A percentile compares a stretch with the other conserved stretches of the same genome.
Evolutionary conservation across 2,329 filamentous ascomycete genomes (phyloP).

Genomic region (Neonectria coccinea): DNA sequence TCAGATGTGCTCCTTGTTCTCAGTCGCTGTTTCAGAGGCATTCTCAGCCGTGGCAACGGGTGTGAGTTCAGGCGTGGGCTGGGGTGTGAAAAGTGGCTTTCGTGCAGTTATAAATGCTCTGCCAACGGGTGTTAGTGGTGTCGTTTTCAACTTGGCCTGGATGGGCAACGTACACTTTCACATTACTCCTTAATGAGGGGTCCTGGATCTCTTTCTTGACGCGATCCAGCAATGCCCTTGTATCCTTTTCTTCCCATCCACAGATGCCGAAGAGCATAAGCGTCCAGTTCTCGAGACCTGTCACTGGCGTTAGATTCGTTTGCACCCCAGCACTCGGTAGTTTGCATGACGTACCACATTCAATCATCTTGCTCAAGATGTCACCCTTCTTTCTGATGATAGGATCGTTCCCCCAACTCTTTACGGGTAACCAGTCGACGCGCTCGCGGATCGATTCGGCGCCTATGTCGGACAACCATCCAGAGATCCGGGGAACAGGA

Average conservation of each 20-base stretch:
- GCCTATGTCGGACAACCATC: slow-evolving; percentile 52
- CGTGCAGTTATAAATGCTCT: slow-evolving; percentile 51
- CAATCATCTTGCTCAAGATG: slow-evolving; percentile 52
- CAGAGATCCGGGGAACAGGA: slow-evolving; percentile 51
- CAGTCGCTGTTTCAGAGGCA: background rate
- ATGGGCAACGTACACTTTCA: slow-evolving; percentile 47
- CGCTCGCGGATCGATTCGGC: slow-evolving; percentile 56
- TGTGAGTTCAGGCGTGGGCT: background rate
- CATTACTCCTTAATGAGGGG: slow-evolving; percentile 44
- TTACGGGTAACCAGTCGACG: slow-evolving; percentile 56
- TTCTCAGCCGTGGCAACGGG: background rate
- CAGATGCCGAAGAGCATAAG: slow-evolving; percentile 49
- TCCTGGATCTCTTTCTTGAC: slow-evolving; percentile 49
- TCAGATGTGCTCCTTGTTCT: background rate
- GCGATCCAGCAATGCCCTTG: slow-evolving; percentile 47
- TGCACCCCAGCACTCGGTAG: background rate
- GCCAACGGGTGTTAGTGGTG: slow-evolving; percentile 9
- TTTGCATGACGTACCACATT: slow-evolving; percentile 48
- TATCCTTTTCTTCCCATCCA: slow-evolving; percentile 50
- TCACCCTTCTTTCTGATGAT: slow-evolving; percentile 53
- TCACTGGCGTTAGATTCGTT: background rate
- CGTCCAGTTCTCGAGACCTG: slow-evolving; percentile 48
- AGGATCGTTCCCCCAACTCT: slow-evolving; percentile 55
- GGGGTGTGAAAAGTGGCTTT: slow-evolving; percentile 38
- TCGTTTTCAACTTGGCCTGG: fast-evolving